Evolutionary conservation across 352 stramenopile genomes (phyloP).

Genomic region (Phytophthora kernoviae): DNA sequence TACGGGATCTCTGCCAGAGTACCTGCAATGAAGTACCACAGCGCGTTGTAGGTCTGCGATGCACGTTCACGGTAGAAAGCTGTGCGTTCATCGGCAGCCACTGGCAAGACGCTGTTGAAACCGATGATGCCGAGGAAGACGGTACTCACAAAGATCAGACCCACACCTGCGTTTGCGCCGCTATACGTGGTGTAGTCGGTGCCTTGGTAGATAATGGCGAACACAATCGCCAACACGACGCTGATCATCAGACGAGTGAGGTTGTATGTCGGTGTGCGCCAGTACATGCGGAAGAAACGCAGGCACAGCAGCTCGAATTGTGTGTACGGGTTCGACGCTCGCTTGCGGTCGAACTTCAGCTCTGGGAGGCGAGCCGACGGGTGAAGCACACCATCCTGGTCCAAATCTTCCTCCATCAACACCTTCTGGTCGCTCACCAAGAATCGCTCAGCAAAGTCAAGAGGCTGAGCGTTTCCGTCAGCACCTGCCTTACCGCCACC

Average conservation of each 20-base stretch:
- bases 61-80: slow-evolving; percentile 94
- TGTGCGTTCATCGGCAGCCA: slow-evolving; percentile 84
- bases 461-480: too few species aligned
- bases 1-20: slow-evolving; percentile 84
- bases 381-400: slow-evolving; percentile 46
- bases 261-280: slow-evolving; percentile 88
- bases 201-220: slow-evolving; percentile 73
- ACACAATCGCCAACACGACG: slow-evolving; percentile 69
- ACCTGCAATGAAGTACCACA: slow-evolving; percentile 82
- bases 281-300: slow-evolving; percentile 82
- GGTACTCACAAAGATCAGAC: slow-evolving; percentile 83
- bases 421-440: slow-evolving; percentile 35
- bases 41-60: slow-evolving; percentile 88
- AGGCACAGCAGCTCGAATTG: slow-evolving; percentile 53
- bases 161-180: slow-evolving; percentile 54
- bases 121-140: slow-evolving; percentile 84
- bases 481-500: slow-evolving; percentile 1
- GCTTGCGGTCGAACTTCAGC: slow-evolving; percentile 48
- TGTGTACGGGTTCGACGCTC: slow-evolving; percentile 24
- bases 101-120: slow-evolving; percentile 79
- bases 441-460: slow-evolving; percentile 54
- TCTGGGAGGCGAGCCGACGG: slow-evolving; percentile 35
- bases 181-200: slow-evolving; percentile 56
- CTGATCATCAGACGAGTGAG: slow-evolving; percentile 74
- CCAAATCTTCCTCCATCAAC: slow-evolving; percentile 46